Evolutionary conservation across 345 rosid species (phyloP).

Genomic region (Rhodamnia argentea): DNA sequence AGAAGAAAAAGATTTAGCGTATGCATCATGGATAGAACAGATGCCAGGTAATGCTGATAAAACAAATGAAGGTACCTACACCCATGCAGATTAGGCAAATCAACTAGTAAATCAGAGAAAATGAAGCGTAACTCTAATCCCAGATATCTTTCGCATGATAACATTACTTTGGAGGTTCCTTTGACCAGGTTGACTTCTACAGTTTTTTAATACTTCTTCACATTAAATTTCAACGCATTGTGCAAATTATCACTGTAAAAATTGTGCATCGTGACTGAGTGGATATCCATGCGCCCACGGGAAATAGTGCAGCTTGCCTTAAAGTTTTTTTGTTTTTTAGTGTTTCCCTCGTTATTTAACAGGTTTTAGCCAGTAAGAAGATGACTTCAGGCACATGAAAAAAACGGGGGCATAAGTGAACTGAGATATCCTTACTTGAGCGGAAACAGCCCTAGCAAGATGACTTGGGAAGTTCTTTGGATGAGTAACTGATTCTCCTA

Average conservation of each 20-base stretch:
- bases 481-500: conserved; percentile 63
- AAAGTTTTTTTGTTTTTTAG: neutral
- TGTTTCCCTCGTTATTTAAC: neutral
- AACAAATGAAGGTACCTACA: neutral
- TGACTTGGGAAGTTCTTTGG: conserved; percentile 69
- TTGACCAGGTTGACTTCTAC: neutral
- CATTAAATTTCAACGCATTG: neutral
- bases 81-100: neutral
- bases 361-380: neutral
- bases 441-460: conserved; percentile 77
- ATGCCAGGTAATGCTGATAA: neutral
- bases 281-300: neutral
- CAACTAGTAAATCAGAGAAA: neutral
- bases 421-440: conserved; percentile 45
- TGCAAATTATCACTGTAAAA: neutral
- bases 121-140: neutral
- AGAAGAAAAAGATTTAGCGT: neutral
- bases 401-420: neutral
- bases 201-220: neutral
- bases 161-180: neutral
- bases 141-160: neutral
- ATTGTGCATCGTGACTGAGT: neutral
- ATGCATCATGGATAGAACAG: neutral
- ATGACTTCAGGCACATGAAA: neutral
- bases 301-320: neutral